These are phyloP conservation scores for Phytophthora vignae DNA, from an alignment of 352 stramenopile species.

Conservation along the genomic window DNA sequence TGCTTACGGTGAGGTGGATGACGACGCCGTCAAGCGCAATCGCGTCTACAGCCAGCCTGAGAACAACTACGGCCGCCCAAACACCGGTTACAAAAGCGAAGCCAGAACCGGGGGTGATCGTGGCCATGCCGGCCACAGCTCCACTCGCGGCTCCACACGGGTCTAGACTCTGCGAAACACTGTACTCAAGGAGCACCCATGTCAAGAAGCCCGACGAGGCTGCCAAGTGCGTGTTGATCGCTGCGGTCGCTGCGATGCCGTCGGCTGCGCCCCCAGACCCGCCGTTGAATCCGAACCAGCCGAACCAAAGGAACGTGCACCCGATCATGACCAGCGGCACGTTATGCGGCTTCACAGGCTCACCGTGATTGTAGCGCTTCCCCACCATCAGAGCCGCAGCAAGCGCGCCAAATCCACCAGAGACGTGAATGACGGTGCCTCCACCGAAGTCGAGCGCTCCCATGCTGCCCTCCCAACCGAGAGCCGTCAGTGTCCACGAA, in stretches of 20 bases:
- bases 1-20: background rate
- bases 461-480: constrained; percentile 69
- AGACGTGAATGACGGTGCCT: constrained; percentile 83
- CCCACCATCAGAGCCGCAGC: constrained; percentile 70
- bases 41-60: too few species aligned
- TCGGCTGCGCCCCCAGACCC: constrained; percentile 64
- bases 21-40: background rate
- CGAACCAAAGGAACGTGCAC: constrained; percentile 73
- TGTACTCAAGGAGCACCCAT: constrained; percentile 65
- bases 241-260: constrained; percentile 61
- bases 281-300: constrained; percentile 85
- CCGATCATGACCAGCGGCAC: constrained; percentile 83
- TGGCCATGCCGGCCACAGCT: constrained; percentile 65
- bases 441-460: constrained; percentile 81
- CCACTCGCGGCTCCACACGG: constrained; percentile 65
- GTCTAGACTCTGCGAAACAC: constrained; percentile 57
- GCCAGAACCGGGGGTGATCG: constrained; percentile 70
- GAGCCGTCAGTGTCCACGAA: constrained; percentile 42
- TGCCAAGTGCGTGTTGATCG: constrained; percentile 74
- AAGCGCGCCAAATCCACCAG: constrained; percentile 70
- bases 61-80: too few species aligned
- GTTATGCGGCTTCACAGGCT: constrained; percentile 77
- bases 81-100: constrained; percentile 41
- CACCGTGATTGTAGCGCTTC: constrained; percentile 72
- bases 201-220: constrained; percentile 63